These are phyloP conservation scores for Tulasnella sp. DNA, from an alignment of 768 basidiomycete genomes.

Conservation along the genomic window DNA sequence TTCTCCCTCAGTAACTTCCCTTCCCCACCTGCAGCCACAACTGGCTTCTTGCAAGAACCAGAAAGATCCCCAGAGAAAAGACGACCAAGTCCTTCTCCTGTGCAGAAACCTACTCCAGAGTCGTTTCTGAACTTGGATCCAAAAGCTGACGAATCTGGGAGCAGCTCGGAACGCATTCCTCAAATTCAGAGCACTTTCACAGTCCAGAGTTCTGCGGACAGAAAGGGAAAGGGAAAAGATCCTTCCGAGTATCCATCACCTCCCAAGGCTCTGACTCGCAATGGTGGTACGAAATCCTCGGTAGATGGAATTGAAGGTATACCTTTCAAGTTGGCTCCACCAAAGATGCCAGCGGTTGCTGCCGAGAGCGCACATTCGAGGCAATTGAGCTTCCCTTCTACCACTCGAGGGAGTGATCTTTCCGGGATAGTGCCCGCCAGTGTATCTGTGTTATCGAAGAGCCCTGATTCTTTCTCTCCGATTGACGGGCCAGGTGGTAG, in stretches of 20 bases:
- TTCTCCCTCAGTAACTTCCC: constrained; percentile 64
- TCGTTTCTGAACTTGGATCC: too few relatives aligned
- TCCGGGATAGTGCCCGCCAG: too few relatives aligned
- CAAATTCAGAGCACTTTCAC: too few relatives aligned
- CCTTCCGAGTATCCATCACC: too few relatives aligned
- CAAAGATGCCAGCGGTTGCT: constrained; percentile 22
- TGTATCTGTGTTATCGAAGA: too few relatives aligned
- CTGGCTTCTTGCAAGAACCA: neutral
- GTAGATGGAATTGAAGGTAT: constrained; percentile 10
- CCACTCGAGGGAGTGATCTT: constrained; percentile 15
- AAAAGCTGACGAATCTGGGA: too few relatives aligned
- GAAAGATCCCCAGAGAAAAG: neutral
- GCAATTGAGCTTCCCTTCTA: constrained; percentile 4
- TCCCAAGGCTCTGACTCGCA: neutral
- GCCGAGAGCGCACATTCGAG: constrained; percentile 15
- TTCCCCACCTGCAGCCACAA: constrained; percentile 34
- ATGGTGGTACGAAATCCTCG: neutral
- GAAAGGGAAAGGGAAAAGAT: too few relatives aligned
- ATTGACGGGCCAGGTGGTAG: constrained; percentile 7
- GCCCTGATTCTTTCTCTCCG: too few relatives aligned
- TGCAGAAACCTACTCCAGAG: too few relatives aligned
- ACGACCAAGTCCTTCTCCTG: too few relatives aligned
- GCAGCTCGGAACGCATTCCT: too few relatives aligned
- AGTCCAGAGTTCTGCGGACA: too few relatives aligned
- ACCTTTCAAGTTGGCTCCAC: constrained; percentile 18